Conservation (phyloP, 192 early-diverging fungal genomes). For the Coemansia pectinata region DNA sequence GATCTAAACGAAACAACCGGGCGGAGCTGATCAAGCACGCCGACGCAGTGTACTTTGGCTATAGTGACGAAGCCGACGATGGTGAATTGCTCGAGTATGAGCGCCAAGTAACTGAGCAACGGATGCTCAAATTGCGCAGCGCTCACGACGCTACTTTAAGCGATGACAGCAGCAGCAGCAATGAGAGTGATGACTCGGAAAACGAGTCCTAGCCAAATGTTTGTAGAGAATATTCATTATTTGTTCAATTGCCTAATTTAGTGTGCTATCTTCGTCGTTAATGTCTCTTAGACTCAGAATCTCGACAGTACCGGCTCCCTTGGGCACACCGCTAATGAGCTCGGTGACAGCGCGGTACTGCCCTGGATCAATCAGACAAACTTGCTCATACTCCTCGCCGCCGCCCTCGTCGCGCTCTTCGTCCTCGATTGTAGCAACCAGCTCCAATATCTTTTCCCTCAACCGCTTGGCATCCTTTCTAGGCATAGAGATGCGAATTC, state of each 20-base stretch:
- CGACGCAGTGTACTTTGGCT: conserved; percentile 96
- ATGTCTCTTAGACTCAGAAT: conserved; percentile 78
- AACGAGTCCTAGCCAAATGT: background rate
- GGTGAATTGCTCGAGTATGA: conserved; percentile 80
- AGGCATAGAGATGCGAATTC: conserved; percentile 75
- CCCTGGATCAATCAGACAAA: conserved; percentile 86
- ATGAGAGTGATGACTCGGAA: background rate
- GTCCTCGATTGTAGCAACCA: conserved; percentile 75
- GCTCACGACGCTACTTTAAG: conserved; percentile 31
- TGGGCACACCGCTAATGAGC: conserved; percentile 78
- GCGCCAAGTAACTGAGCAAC: conserved; percentile 58
- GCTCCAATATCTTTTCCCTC: conserved; percentile 66
- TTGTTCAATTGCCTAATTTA: conserved; percentile 14
- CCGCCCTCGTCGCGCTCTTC: conserved; percentile 60
- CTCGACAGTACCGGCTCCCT: conserved; percentile 87
- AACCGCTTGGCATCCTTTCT: conserved; percentile 88
- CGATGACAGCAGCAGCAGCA: conserved; percentile 13
- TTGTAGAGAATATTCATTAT: background rate
- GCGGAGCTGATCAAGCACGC: conserved; percentile 73
- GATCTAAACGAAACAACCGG: conserved; percentile 59
- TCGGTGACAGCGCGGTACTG: conserved; percentile 85
- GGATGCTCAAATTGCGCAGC: conserved; percentile 28
- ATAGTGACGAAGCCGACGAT: conserved; percentile 89
- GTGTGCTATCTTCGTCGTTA: conserved; percentile 66
- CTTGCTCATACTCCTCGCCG: conserved; percentile 41